Evolutionary conservation across 352 stramenopile genomes (phyloP).

Genomic region (Globisporangium alternatum): DNA sequence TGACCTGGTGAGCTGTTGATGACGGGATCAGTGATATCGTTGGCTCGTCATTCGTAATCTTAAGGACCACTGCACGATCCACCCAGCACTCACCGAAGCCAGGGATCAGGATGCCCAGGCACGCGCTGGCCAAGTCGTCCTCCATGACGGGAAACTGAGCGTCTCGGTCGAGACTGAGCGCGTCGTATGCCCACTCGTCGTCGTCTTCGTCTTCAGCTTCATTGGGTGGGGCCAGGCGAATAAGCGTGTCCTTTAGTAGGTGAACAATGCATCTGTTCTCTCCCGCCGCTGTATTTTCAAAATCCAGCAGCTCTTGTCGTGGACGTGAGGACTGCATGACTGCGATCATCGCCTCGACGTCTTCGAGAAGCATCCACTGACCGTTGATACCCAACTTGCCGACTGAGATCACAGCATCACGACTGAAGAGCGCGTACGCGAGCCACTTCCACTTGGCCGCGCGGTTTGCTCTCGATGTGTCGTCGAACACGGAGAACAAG

Average conservation of each 20-base stretch:
- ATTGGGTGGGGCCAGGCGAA: slow-evolving; percentile 5
- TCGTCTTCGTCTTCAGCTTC: not conserved
- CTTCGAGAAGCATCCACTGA: slow-evolving; percentile 2
- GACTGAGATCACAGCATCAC: slow-evolving; percentile 16
- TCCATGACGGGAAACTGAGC: not conserved
- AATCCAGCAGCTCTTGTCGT: not conserved
- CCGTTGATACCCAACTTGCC: slow-evolving; percentile 7
- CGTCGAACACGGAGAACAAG: slow-evolving; percentile 11
- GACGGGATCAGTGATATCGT: not conserved
- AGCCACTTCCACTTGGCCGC: slow-evolving; percentile 30
- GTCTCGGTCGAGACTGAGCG: slow-evolving; percentile 3
- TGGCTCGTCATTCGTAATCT: not conserved
- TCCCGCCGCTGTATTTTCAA: not conserved
- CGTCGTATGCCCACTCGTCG: slow-evolving; percentile 3
- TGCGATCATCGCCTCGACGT: slow-evolving; percentile 8
- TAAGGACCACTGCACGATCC: not conserved
- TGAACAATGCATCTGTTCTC: not conserved
- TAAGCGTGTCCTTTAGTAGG: not conserved
- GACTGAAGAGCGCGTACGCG: slow-evolving; percentile 30
- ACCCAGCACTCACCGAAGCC: slow-evolving; percentile 9
- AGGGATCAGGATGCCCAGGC: slow-evolving; percentile 2
- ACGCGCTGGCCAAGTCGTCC: not conserved
- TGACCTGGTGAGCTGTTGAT: not conserved
- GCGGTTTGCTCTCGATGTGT: slow-evolving; percentile 3
- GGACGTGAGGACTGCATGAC: slow-evolving; percentile 5